Evolutionary conservation across 805 yeast species (phyloP).

Genomic region (Maudiozyma pseudohumilis): DNA sequence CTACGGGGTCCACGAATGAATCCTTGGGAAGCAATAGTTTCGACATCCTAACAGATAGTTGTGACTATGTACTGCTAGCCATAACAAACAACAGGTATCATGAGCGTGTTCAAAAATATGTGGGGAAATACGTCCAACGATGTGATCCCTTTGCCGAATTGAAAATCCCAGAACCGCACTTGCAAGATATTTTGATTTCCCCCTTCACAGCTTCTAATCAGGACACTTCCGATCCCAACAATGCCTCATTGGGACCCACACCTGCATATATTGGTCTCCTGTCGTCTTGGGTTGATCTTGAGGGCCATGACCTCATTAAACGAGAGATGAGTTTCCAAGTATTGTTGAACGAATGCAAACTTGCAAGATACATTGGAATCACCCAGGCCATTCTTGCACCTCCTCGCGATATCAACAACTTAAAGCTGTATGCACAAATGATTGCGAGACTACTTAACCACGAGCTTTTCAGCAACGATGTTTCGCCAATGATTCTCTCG

Average conservation of each 20-base stretch:
- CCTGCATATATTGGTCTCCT: slow-evolving; percentile 42
- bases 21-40: slow-evolving; percentile 21
- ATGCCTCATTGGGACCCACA: slow-evolving; percentile 3
- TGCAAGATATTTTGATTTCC: slow-evolving; percentile 27
- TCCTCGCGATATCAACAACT: slow-evolving; percentile 46
- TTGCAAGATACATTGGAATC: slow-evolving; percentile 51
- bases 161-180: slow-evolving; percentile 23
- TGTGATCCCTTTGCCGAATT: slow-evolving; percentile 7
- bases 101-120: slow-evolving; percentile 30
- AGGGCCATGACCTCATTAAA: slow-evolving; percentile 38
- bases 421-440: slow-evolving; percentile 41
- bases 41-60: slow-evolving; percentile 17
- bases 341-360: slow-evolving; percentile 45
- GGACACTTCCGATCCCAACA: neutral
- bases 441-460: slow-evolving; percentile 24
- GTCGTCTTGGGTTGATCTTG: slow-evolving; percentile 64
- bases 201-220: slow-evolving; percentile 13
- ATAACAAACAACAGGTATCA: slow-evolving; percentile 44
- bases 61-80: slow-evolving; percentile 44
- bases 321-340: slow-evolving; percentile 50
- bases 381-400: slow-evolving; percentile 50
- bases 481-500: slow-evolving; percentile 32
- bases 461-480: slow-evolving; percentile 12
- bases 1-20: neutral
- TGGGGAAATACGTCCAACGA: neutral